A percentile compares a stretch with the other conserved stretches of the same genome.
phyloP scores from a whole-genome alignment of 495 filamentous ascomycete genomes.

The Tirmania nivea region DNA sequence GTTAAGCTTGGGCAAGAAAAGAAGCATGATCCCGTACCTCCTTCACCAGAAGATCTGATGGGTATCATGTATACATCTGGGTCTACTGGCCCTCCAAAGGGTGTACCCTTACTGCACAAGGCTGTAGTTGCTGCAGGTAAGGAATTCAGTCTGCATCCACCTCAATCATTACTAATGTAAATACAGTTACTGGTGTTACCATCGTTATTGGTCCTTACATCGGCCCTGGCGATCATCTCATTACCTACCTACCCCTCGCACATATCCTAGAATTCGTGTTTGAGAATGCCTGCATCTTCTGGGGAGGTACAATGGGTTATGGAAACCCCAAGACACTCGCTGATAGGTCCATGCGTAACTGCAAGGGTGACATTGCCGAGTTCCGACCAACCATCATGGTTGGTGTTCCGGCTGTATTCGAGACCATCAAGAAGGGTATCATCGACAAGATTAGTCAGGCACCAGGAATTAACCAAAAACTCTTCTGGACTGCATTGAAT shows the following conservation, averaged over 20 bases:
- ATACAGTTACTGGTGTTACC: slow-evolving; percentile 62
- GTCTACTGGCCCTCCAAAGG: slow-evolving; percentile 91
- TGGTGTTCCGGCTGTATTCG: slow-evolving; percentile 92
- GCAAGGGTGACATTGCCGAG: slow-evolving; percentile 86
- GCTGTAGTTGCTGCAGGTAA: slow-evolving; percentile 73
- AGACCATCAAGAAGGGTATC: slow-evolving; percentile 95
- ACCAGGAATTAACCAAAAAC: slow-evolving; percentile 45
- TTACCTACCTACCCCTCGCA: slow-evolving; percentile 82
- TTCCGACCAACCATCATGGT: slow-evolving; percentile 81
- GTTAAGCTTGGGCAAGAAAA: slow-evolving; percentile 65
- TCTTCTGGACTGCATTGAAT: slow-evolving; percentile 84
- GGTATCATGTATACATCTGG: slow-evolving; percentile 99
- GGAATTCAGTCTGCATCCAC: slow-evolving; percentile 13
- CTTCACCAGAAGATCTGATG: slow-evolving; percentile 66
- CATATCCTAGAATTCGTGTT: slow-evolving; percentile 98
- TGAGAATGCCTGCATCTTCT: slow-evolving; percentile 76
- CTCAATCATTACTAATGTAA: neutral
- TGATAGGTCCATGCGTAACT: slow-evolving; percentile 74
- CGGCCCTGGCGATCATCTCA: slow-evolving; percentile 61
- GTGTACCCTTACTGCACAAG: slow-evolving; percentile 73
- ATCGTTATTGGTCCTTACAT: slow-evolving; percentile 69
- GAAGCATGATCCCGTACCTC: slow-evolving; percentile 57
- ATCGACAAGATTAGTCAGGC: slow-evolving; percentile 62
- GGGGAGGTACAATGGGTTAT: slow-evolving; percentile 95
- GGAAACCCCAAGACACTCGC: slow-evolving; percentile 86